Conservation (phyloP, 495 filamentous ascomycete genomes). For the Immersiella caudata region DNA sequence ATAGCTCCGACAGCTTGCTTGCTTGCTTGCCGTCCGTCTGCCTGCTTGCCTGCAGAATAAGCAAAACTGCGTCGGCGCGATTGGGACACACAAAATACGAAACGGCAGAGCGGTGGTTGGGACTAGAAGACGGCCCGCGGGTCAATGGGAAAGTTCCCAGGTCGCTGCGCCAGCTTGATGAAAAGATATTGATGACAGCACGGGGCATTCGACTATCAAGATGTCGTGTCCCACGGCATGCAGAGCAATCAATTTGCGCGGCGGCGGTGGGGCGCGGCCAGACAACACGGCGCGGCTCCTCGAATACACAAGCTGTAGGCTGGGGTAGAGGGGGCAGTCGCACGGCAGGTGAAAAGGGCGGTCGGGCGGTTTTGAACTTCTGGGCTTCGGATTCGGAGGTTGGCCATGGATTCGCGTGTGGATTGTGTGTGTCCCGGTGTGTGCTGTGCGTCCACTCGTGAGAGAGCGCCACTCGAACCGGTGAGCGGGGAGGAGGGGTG, state of each 20-base stretch:
- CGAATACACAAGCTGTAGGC: constrained; percentile 17
- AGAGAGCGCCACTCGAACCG: background rate
- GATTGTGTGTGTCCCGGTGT: too few relatives aligned
- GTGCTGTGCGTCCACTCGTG: background rate
- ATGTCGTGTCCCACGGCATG: constrained; percentile 29
- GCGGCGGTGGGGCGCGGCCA: constrained; percentile 11
- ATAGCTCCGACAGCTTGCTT: background rate
- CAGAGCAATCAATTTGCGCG: constrained; percentile 29
- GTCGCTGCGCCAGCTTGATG: constrained; percentile 29
- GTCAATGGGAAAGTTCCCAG: constrained; percentile 19
- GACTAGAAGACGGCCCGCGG: constrained; percentile 23
- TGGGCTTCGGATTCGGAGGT: background rate
- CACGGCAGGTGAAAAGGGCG: constrained; percentile 18
- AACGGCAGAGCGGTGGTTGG: constrained; percentile 21
- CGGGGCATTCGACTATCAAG: constrained; percentile 16
- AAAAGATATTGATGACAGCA: constrained; percentile 28
- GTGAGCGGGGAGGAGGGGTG: background rate
- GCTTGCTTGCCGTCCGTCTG: background rate
- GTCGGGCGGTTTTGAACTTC: background rate
- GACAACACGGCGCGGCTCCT: constrained; percentile 21
- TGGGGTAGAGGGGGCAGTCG: constrained; percentile 5
- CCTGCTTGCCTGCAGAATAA: background rate
- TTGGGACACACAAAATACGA: background rate
- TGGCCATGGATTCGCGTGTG: background rate
- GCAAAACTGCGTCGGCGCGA: background rate